These are phyloP conservation scores for Tillandsia fasciculata DNA, from an alignment of 176 grass and related monocot species.

Conservation along the genomic window DNA sequence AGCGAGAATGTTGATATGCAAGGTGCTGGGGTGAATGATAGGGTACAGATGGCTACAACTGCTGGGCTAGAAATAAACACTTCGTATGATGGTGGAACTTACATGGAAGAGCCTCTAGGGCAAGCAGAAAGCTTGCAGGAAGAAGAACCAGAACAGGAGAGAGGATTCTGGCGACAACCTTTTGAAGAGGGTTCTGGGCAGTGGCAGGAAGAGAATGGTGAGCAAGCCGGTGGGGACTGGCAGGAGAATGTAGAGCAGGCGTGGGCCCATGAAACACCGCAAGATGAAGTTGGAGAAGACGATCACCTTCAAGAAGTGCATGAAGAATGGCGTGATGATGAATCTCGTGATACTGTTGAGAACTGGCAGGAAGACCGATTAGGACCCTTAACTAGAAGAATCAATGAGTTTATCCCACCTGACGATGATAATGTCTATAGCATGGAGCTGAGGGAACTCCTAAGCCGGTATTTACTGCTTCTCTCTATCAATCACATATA, in stretches of 20 bases:
- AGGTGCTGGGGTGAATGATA: constrained; percentile 19
- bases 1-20: constrained; percentile 28
- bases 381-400: constrained; percentile 36
- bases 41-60: neutral
- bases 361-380: constrained; percentile 77
- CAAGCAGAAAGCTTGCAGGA: constrained; percentile 29
- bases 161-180: constrained; percentile 37
- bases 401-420: constrained; percentile 66
- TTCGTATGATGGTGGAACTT: constrained; percentile 13
- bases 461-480: constrained; percentile 51
- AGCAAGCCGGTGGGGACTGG: constrained; percentile 45
- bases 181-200: constrained; percentile 41
- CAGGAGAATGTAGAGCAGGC: constrained; percentile 42
- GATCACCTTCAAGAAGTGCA: constrained; percentile 46
- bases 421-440: constrained; percentile 96
- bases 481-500: constrained; percentile 6
- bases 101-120: constrained; percentile 25
- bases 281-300: constrained; percentile 34
- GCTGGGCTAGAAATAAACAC: constrained; percentile 13
- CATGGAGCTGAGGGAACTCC: constrained; percentile 94
- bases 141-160: constrained; percentile 28
- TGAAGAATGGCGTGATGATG: constrained; percentile 63
- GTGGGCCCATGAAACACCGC: constrained; percentile 32
- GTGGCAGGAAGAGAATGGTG: constrained; percentile 47
- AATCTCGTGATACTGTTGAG: constrained; percentile 58